A percentile compares a stretch with the other conserved stretches of the same genome.
Evolutionary conservation across 2,329 filamentous ascomycete species (phyloP).

Genomic region (Fonsecaea erecta): DNA sequence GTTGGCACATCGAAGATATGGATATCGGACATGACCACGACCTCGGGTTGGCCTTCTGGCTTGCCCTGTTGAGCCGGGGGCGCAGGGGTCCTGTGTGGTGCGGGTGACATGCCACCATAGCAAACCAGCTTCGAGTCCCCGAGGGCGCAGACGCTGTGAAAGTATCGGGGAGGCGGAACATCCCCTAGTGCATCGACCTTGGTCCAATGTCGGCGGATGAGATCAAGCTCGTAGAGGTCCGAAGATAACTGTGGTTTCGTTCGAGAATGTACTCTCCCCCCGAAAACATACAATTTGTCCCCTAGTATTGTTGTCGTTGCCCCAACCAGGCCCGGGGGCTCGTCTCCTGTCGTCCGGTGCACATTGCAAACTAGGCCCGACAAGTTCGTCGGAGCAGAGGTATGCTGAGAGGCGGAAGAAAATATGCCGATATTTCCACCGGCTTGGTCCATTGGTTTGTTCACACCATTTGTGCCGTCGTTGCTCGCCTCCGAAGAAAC

Average conservation of each 20-base stretch:
- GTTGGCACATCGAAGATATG: conserved; percentile 89
- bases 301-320: conserved; percentile 94
- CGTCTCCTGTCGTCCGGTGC: conserved; percentile 82
- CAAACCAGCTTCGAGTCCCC: conserved; percentile 97
- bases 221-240: conserved; percentile 89
- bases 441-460: conserved; percentile 18
- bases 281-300: conserved; percentile 96
- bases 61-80: conserved; percentile 53
- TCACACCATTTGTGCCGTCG: conserved; percentile 30
- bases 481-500: conserved; percentile 35
- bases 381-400: conserved; percentile 60
- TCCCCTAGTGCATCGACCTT: conserved; percentile 85
- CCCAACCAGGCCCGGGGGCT: conserved; percentile 89
- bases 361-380: conserved; percentile 72
- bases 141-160: conserved; percentile 91
- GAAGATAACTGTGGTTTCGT: conserved; percentile 83
- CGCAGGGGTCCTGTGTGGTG: conserved; percentile 39
- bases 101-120: conserved; percentile 96
- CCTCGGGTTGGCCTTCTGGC: conserved; percentile 74
- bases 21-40: conserved; percentile 97
- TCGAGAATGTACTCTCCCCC: conserved; percentile 82
- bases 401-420: conserved; percentile 28
- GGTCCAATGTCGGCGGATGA: conserved; percentile 90
- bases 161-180: conserved; percentile 88
- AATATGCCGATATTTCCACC: conserved; percentile 30